These are phyloP conservation scores for Diplocarpon mali DNA, from an alignment of 2,329 filamentous ascomycete species.

Conservation along the genomic window DNA sequence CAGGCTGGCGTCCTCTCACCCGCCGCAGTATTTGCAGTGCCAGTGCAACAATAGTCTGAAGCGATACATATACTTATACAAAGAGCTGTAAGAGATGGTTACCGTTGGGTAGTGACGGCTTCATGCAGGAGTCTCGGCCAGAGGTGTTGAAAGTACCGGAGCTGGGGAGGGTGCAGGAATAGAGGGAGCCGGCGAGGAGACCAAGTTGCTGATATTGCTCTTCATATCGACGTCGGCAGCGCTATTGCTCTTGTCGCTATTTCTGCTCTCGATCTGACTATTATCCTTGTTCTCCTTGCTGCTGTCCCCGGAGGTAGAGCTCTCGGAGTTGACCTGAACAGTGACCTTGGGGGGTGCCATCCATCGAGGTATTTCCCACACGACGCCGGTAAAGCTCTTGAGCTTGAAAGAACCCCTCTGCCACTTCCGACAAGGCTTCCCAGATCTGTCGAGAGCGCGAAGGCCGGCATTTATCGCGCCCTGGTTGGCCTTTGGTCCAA, in stretches of 20 bases:
- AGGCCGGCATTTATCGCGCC: constrained; percentile 96
- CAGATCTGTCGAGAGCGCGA: constrained; percentile 83
- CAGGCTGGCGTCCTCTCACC: no score
- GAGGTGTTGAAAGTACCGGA: constrained; percentile 17
- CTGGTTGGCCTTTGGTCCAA: constrained; percentile 92
- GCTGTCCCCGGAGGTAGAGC: constrained; percentile 37
- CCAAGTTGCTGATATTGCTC: constrained; percentile 28
- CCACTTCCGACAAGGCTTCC: constrained; percentile 90
- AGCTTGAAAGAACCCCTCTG: constrained; percentile 68
- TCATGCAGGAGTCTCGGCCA: constrained; percentile 10
- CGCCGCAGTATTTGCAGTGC: neutral
- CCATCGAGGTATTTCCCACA: constrained; percentile 78
- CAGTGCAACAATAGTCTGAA: neutral
- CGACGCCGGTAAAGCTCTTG: constrained; percentile 84
- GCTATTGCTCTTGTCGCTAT: constrained; percentile 48
- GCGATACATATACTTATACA: constrained; percentile 2
- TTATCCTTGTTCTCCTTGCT: constrained; percentile 58
- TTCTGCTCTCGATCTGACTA: constrained; percentile 39
- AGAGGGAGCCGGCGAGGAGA: constrained; percentile 38
- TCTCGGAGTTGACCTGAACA: constrained; percentile 35
- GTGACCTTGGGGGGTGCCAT: constrained; percentile 53
- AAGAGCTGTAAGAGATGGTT: neutral
- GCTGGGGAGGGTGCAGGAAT: constrained; percentile 18
- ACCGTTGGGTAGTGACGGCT: neutral
- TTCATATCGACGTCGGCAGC: constrained; percentile 50